Percentiles rank a stretch among this genome's conserved stretches.
phyloP scores from a whole-genome alignment of 1,284 basidiomycete genomes.

The Termitomyces sp. region DNA sequence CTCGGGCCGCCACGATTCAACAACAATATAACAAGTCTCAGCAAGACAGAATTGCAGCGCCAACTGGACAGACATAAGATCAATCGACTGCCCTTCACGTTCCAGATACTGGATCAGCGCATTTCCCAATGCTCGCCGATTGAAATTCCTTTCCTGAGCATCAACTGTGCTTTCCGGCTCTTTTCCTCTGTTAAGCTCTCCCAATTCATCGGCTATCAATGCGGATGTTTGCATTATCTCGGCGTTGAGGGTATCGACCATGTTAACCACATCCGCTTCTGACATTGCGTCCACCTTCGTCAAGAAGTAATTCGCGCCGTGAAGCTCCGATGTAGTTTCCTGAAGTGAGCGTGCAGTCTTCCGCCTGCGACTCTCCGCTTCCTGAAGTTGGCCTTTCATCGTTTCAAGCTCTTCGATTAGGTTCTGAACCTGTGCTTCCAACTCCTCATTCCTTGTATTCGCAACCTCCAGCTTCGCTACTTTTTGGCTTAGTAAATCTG shows the following conservation, averaged over 20 bases:
- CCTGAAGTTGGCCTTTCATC: constrained; percentile 16
- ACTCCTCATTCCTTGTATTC: constrained; percentile 3
- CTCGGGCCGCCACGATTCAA: constrained; percentile 46
- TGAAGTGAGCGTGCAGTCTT: constrained; percentile 33
- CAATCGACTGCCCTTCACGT: constrained; percentile 24
- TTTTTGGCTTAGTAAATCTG: not conserved
- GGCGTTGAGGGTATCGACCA: constrained; percentile 41
- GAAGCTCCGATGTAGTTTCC: constrained; percentile 37
- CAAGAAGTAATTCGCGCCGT: constrained; percentile 41
- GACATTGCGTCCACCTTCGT: constrained; percentile 41
- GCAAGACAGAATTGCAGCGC: constrained; percentile 43
- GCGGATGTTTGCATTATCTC: constrained; percentile 47
- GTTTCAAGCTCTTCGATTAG: constrained; percentile 6
- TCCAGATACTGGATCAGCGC: constrained; percentile 33
- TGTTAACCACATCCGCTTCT: constrained; percentile 40
- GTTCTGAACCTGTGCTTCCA: constrained; percentile 6
- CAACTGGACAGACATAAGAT: constrained; percentile 45
- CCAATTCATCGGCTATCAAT: constrained; percentile 42
- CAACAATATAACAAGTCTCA: constrained; percentile 39
- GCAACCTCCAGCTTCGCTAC: constrained; percentile 3
- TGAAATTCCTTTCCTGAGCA: constrained; percentile 23
- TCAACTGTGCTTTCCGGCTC: constrained; percentile 21
- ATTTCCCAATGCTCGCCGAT: constrained; percentile 25
- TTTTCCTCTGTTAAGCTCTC: constrained; percentile 24
- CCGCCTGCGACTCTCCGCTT: constrained; percentile 22